Percentiles rank a stretch among this genome's conserved stretches.
Evolutionary conservation across 164 flowering plant genomes (phyloP).

Genomic region (Magnolia sinica): DNA sequence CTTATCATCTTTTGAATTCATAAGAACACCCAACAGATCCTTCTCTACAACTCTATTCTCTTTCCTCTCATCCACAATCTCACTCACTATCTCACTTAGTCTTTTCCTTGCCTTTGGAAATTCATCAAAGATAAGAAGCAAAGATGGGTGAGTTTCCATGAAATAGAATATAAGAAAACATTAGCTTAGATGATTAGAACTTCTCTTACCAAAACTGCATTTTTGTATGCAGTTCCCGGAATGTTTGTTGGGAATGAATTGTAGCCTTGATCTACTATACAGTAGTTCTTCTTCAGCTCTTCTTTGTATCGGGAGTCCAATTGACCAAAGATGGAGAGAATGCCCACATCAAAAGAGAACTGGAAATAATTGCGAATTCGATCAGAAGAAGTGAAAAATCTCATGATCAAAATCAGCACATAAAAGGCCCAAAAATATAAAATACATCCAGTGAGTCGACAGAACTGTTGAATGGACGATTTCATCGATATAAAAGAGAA

Average conservation of each 20-base stretch:
- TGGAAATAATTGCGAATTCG: slow-evolving; percentile 17
- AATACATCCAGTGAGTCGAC: not conserved
- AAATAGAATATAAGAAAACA: not conserved
- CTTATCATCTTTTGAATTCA: slow-evolving; percentile 52
- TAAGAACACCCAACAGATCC: slow-evolving; percentile 49
- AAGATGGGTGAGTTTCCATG: not conserved
- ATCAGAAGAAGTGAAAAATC: not conserved
- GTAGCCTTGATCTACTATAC: slow-evolving; percentile 68
- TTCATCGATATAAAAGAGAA: no score
- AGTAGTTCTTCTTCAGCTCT: slow-evolving; percentile 54
- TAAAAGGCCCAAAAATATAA: not conserved
- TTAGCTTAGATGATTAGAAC: not conserved
- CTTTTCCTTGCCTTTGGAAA: slow-evolving; percentile 65
- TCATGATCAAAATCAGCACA: no score
- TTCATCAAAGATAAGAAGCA: not conserved
- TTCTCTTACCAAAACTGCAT: slow-evolving; percentile 53
- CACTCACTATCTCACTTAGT: slow-evolving; percentile 46
- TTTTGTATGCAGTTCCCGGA: slow-evolving; percentile 62
- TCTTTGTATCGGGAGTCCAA: slow-evolving; percentile 38
- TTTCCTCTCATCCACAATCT: slow-evolving; percentile 53
- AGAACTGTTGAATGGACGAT: not conserved
- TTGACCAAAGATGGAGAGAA: slow-evolving; percentile 53
- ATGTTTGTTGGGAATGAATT: slow-evolving; percentile 65
- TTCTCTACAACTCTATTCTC: slow-evolving; percentile 37
- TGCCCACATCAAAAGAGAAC: slow-evolving; percentile 73